Conservation (phyloP, 306 rosid genomes). For the Lupinus albus region DNA sequence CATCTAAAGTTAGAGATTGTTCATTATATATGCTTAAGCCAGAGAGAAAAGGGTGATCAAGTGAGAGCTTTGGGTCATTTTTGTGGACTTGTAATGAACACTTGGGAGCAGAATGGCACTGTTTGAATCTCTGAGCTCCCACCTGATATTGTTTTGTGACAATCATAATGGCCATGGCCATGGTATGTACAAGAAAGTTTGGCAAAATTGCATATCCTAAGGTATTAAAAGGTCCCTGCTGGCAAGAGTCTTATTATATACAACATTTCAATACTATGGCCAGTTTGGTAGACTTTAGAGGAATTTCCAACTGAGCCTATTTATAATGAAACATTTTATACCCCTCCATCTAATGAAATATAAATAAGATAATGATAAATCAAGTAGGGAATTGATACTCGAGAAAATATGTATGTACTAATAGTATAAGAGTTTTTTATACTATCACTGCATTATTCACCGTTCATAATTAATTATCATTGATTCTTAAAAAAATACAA, state of each 20-base stretch:
- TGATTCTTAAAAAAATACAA: no score
- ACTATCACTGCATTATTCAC: no score
- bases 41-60: constrained; percentile 32
- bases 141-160: constrained; percentile 47
- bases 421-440: no score
- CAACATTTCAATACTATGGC: constrained; percentile 53
- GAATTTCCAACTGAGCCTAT: constrained; percentile 34
- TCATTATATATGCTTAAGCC: constrained; percentile 30
- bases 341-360: constrained; percentile 45
- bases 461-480: no score
- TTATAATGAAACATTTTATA: constrained; percentile 42
- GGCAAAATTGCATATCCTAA: constrained; percentile 47
- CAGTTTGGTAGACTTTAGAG: constrained; percentile 47
- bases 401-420: no score
- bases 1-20: constrained; percentile 35
- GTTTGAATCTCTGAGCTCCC: constrained; percentile 48
- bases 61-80: constrained; percentile 33
- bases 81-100: constrained; percentile 44
- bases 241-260: constrained; percentile 41
- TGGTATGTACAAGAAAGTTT: constrained; percentile 40
- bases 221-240: constrained; percentile 50
- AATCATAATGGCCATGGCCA: constrained; percentile 52
- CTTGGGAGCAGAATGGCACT: constrained; percentile 46
- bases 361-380: constrained; percentile 32
- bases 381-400: constrained; percentile 44